Evolutionary conservation across 805 yeast species (phyloP).

Genomic region (Nakazawaea wickerhamii): DNA sequence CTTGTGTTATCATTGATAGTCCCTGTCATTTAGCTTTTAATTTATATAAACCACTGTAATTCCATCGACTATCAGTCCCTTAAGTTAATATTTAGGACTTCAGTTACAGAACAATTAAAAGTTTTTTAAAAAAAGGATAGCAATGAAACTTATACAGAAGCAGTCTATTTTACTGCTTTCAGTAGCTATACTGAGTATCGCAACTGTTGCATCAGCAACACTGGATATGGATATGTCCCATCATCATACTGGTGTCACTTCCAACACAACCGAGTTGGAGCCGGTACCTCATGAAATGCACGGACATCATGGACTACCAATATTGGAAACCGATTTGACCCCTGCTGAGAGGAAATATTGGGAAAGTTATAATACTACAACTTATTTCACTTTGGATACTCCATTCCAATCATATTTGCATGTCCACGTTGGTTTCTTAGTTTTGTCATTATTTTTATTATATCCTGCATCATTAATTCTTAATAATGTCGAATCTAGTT

Average conservation of each 20-base stretch:
- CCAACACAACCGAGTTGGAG: slow-evolving; percentile 14
- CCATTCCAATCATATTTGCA: slow-evolving; percentile 47
- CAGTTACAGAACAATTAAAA: no score
- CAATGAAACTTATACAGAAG: not conserved
- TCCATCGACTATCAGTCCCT: no score
- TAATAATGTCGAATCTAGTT: slow-evolving; percentile 50
- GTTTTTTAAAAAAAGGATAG: not conserved
- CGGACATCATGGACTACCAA: slow-evolving; percentile 68
- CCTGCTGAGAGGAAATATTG: slow-evolving; percentile 74
- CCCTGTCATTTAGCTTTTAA: not conserved
- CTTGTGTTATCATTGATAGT: not conserved
- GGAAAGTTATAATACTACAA: slow-evolving; percentile 73
- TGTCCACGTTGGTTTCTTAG: slow-evolving; percentile 45
- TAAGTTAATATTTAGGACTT: no score
- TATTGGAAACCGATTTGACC: slow-evolving; percentile 57
- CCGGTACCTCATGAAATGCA: slow-evolving; percentile 44
- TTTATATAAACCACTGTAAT: not conserved
- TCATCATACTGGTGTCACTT: slow-evolving; percentile 11
- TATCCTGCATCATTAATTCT: slow-evolving; percentile 69
- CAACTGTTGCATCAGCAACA: slow-evolving; percentile 18
- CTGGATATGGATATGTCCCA: slow-evolving; percentile 20
- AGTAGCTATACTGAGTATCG: not conserved
- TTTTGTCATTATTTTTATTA: slow-evolving; percentile 41
- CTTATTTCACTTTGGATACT: slow-evolving; percentile 54
- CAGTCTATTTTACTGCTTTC: not conserved